Evolutionary conservation across 495 filamentous ascomycete species (phyloP).

Genomic region (Clohesyomyces aquaticus): DNA sequence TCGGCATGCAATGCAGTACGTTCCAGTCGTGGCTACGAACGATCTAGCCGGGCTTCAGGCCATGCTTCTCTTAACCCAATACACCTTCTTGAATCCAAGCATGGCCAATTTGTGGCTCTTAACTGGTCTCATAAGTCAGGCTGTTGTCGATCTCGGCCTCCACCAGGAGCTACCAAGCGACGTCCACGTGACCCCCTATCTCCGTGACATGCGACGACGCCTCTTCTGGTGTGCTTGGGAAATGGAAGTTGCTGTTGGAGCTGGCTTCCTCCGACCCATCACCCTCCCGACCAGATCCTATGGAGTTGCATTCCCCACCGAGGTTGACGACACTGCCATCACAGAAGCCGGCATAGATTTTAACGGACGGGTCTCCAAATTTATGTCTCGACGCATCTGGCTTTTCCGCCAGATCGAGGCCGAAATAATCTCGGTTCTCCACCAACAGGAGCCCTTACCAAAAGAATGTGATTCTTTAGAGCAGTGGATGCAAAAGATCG

Average conservation of each 20-base stretch:
- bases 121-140: conserved; percentile 35
- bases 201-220: conserved; percentile 29
- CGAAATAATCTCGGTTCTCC: conserved; percentile 27
- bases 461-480: conserved; percentile 24
- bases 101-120: conserved; percentile 34
- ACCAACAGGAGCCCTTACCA: conserved; percentile 23
- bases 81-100: conserved; percentile 31
- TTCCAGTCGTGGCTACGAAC: conserved; percentile 32
- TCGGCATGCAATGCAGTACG: conserved; percentile 28
- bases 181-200: conserved; percentile 1
- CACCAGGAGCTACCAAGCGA: conserved; percentile 33
- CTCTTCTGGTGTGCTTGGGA: conserved; percentile 36
- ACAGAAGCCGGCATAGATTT: conserved; percentile 15
- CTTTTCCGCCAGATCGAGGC: conserved; percentile 24
- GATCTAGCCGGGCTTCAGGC: conserved; percentile 28
- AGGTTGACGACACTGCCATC: conserved; percentile 25
- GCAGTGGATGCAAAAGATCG: conserved; percentile 20
- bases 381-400: conserved; percentile 27
- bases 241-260: conserved; percentile 32
- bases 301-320: conserved; percentile 24
- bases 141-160: conserved; percentile 30
- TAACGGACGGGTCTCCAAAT: conserved; percentile 17
- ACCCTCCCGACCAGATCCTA: conserved; percentile 20
- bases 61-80: conserved; percentile 31
- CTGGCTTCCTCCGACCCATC: conserved; percentile 22